Conservation (phyloP, 1,284 basidiomycete genomes). For the Heimioporus punctisporus region DNA sequence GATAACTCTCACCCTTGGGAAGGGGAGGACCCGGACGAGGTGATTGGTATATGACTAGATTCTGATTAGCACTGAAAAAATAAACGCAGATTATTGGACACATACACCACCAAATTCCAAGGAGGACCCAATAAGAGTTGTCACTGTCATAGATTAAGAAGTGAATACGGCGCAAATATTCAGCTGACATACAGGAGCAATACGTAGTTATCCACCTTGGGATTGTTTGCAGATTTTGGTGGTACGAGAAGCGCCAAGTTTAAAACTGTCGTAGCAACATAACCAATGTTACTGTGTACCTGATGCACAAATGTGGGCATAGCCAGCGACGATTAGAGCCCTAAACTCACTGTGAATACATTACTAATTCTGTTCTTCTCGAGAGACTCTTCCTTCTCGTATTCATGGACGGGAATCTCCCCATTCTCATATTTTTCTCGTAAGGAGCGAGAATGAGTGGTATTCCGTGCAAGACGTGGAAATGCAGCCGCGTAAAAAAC, state of each 20-base stretch:
- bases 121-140: constrained; percentile 75
- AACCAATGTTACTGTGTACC: constrained; percentile 80
- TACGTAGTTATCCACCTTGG: constrained; percentile 74
- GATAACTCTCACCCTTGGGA: constrained; percentile 70
- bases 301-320: constrained; percentile 28
- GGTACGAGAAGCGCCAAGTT: constrained; percentile 79
- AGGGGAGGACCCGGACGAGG: constrained; percentile 73
- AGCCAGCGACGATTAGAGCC: not conserved
- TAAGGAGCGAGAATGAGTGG: constrained; percentile 63
- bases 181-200: constrained; percentile 60
- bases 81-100: constrained; percentile 2
- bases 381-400: constrained; percentile 76
- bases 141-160: constrained; percentile 41
- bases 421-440: constrained; percentile 61
- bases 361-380: constrained; percentile 89
- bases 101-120: constrained; percentile 84
- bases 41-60: constrained; percentile 73
- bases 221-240: constrained; percentile 46
- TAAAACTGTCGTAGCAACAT: constrained; percentile 64
- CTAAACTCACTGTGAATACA: constrained; percentile 68
- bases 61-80: not conserved
- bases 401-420: constrained; percentile 62
- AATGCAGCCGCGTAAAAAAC: constrained; percentile 87
- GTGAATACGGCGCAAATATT: too few species aligned
- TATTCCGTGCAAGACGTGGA: constrained; percentile 82